These are phyloP conservation scores for Grosmannia huntii DNA, from an alignment of 2,329 filamentous ascomycete species.

Conservation along the genomic window DNA sequence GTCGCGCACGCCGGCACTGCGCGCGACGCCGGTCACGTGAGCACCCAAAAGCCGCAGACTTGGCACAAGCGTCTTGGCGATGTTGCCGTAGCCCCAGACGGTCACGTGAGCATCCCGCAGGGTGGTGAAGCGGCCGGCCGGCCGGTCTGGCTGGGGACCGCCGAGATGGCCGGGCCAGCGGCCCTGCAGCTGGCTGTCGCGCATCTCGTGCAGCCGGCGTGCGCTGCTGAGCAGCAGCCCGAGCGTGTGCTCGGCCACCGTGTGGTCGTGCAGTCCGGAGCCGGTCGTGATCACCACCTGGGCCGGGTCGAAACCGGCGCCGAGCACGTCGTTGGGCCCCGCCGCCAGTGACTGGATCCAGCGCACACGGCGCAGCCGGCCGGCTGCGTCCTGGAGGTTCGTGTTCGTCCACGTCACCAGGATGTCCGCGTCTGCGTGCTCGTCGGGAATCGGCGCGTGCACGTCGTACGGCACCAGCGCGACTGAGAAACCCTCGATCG, in stretches of 20 bases:
- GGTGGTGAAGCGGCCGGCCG: conserved; percentile 26
- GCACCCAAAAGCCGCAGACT: conserved; percentile 34
- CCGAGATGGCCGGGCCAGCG: conserved; percentile 34
- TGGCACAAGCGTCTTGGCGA: conserved; percentile 30
- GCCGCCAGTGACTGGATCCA: conserved; percentile 39
- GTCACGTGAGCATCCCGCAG: conserved; percentile 29
- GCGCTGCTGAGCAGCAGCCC: conserved; percentile 26
- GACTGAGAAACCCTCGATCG: conserved; percentile 13
- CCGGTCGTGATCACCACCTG: conserved; percentile 27
- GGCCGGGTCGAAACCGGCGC: conserved; percentile 29
- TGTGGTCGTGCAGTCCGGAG: conserved; percentile 33
- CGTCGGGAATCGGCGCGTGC: conserved; percentile 26
- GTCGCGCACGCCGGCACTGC: conserved; percentile 40
- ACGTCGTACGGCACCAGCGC: conserved; percentile 23
- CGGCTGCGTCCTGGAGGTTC: conserved; percentile 30
- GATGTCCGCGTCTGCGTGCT: conserved; percentile 30
- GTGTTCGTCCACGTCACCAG: conserved; percentile 33
- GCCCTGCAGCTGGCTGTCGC: conserved; percentile 29
- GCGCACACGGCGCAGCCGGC: conserved; percentile 27
- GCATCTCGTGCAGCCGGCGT: conserved; percentile 29
- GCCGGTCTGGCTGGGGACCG: conserved; percentile 22
- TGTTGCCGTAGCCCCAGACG: conserved; percentile 37
- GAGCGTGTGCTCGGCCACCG: conserved; percentile 35
- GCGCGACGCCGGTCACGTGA: conserved; percentile 44
- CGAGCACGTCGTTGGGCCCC: conserved; percentile 36